These are phyloP conservation scores for Ustilago tritici DNA, from an alignment of 1,284 basidiomycete genomes.

Conservation along the genomic window DNA sequence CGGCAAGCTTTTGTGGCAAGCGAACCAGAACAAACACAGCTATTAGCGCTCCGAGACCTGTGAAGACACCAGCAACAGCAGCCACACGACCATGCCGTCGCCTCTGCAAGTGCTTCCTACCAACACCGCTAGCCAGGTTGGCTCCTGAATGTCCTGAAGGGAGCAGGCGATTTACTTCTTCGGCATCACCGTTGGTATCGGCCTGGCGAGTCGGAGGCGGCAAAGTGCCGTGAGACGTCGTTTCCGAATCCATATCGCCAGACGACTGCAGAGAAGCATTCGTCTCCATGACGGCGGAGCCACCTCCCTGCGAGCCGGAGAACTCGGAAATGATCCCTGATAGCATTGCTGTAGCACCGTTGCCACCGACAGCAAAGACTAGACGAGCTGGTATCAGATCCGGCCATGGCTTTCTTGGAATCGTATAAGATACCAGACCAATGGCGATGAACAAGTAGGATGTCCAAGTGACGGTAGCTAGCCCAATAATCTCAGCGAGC, in stretches of 20 bases:
- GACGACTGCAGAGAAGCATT: background rate
- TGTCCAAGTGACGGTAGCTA: slow-evolving; percentile 38
- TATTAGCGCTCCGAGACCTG: slow-evolving; percentile 49
- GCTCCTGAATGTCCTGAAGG: background rate
- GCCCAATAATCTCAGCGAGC: slow-evolving; percentile 45
- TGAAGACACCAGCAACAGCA: slow-evolving; percentile 50
- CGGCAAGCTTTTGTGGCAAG: slow-evolving; percentile 47
- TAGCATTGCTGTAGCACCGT: slow-evolving; percentile 56
- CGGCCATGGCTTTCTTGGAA: slow-evolving; percentile 52
- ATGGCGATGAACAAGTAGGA: slow-evolving; percentile 51
- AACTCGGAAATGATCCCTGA: slow-evolving; percentile 43
- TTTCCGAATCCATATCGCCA: background rate
- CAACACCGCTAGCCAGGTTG: background rate
- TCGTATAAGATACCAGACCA: slow-evolving; percentile 46
- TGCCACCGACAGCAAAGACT: slow-evolving; percentile 56
- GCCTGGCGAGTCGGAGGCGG: background rate
- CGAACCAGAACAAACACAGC: slow-evolving; percentile 57
- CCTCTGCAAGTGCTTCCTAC: background rate
- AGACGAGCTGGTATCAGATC: slow-evolving; percentile 51
- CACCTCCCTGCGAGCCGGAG: slow-evolving; percentile 11
- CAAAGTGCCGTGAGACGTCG: slow-evolving; percentile 10
- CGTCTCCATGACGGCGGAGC: background rate
- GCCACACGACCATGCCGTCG: slow-evolving; percentile 47
- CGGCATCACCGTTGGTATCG: background rate
- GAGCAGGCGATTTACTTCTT: slow-evolving; percentile 6